Evolutionary conservation across 31 red algal genomes (phyloP), one percentile per base, ranked within the genome.

Genomic region (Endocladia muricata): DNA sequence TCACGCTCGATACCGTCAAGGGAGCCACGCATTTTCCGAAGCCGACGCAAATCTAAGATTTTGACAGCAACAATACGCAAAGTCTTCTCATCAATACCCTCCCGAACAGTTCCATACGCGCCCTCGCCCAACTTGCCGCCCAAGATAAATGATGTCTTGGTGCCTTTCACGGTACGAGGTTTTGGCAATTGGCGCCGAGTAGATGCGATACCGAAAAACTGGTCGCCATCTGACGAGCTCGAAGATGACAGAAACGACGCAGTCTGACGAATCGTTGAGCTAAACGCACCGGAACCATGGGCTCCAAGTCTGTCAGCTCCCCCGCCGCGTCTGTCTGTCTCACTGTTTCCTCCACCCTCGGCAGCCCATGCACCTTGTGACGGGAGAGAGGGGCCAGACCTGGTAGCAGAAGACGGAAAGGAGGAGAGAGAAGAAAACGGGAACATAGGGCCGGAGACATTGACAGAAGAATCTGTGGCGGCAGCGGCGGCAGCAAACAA

Each of bases 51-150:
- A 71, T 98, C 91, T 35, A 98, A 51, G 35, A 98, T 77, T 55
- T 98, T 98, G 68, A 91, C 70, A 15, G 96, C 96, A 30, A 94
- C 91, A 17, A 98, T 88, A 25, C 96, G 86, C 67, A 98, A 61
- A 26, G 90, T 79, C 21, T 70, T 70, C 52, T 88, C 75, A 51
- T 98, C 91, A 21, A 98, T 94, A 3, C 85, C 96, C 55, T 98
- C 96, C 21, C 59, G 55, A 35, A 98, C 96, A 63, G 85, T 91
- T 37, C 91, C 91, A 55, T 92, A 86, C 2, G 96, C 88, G 56
- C 96, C 96, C 63, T 94, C 96, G 41, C 96, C 96, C 0, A 98
- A 85, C 62, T 91, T 91, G 17, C 76, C 76, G 35, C 96, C 96
- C 21, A 98, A 77, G 21, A 98, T 76, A 52, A 92, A 98, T 38